phyloP scores from a whole-genome alignment of 805 yeast genomes.

The Blastobotrys parvus region DNA sequence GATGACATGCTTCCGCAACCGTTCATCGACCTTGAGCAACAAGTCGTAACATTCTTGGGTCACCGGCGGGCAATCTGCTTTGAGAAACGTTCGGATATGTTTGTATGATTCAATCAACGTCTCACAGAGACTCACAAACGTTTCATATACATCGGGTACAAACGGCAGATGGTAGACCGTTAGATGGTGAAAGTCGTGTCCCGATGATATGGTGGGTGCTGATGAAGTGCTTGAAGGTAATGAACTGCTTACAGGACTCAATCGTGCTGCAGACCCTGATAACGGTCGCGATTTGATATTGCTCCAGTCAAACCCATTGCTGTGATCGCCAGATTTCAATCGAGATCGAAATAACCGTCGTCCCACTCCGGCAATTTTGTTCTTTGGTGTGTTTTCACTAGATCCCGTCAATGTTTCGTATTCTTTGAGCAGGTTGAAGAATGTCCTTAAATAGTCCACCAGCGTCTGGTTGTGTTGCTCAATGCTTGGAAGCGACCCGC shows the following conservation, averaged over 20 bases:
- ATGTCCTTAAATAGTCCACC: conserved; percentile 11
- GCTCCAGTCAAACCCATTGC: not conserved
- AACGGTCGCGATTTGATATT: not conserved
- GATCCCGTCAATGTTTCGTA: conserved; percentile 13
- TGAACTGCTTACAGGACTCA: not conserved
- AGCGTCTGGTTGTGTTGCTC: conserved; percentile 8
- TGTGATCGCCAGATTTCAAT: conserved; percentile 14
- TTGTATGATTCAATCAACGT: conserved; percentile 17
- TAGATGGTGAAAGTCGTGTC: conserved; percentile 14
- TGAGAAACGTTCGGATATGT: conserved; percentile 9
- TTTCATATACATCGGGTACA: conserved; percentile 22
- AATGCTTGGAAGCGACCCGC: conserved; percentile 14
- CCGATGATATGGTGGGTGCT: not conserved
- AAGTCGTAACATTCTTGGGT: conserved; percentile 15
- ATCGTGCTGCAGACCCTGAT: not conserved
- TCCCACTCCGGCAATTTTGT: conserved; percentile 17
- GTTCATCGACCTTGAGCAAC: conserved; percentile 18
- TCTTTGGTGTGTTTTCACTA: conserved; percentile 10
- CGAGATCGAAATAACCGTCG: conserved; percentile 16
- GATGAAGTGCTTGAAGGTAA: not conserved
- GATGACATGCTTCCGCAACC: conserved; percentile 14
- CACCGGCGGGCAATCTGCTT: conserved; percentile 3
- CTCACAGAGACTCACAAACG: conserved; percentile 21
- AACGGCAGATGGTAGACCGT: conserved; percentile 20
- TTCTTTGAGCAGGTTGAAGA: conserved; percentile 16